phyloP scores from a whole-genome alignment of 2,329 filamentous ascomycete genomes.

The Bipolaris gigantea region DNA sequence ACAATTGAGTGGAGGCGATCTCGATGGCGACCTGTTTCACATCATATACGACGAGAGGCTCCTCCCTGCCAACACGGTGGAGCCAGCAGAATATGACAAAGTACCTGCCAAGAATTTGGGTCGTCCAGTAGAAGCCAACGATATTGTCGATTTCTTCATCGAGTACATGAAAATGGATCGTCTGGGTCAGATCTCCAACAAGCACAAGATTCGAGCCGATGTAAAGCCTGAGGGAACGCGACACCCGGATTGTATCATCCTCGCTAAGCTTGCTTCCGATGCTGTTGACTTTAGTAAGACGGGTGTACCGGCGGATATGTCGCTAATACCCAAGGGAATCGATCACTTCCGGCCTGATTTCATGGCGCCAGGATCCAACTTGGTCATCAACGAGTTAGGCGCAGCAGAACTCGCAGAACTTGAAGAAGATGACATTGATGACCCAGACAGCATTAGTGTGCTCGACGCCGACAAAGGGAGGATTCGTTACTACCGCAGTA shows the following conservation, averaged over 20 bases:
- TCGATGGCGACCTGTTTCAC: conserved; percentile 82
- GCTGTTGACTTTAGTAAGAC: conserved; percentile 40
- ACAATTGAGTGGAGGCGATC: conserved; percentile 76
- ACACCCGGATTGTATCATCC: conserved; percentile 37
- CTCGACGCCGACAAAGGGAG: conserved; percentile 49
- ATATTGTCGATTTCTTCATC: conserved; percentile 83
- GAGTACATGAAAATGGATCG: conserved; percentile 49
- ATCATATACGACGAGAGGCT: conserved; percentile 70
- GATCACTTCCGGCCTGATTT: conserved; percentile 53
- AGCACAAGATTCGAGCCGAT: conserved; percentile 49
- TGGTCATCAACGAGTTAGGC: conserved; percentile 40
- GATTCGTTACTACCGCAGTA: conserved; percentile 65
- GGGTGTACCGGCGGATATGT: conserved; percentile 21
- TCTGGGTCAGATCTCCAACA: conserved; percentile 48
- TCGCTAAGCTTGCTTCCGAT: conserved; percentile 45
- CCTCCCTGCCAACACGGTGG: conserved; percentile 49
- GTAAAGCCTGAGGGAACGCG: conserved; percentile 33
- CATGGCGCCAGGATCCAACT: conserved; percentile 53
- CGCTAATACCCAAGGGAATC: conserved; percentile 17
- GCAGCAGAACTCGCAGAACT: conserved; percentile 28
- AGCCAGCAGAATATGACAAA: conserved; percentile 69
- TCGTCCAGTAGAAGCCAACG: conserved; percentile 59
- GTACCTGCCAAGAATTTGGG: conserved; percentile 62
- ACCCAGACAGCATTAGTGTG: conserved; percentile 33
- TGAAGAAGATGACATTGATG: conserved; percentile 41